Percentiles rank a stretch among this genome's conserved stretches.
These are phyloP conservation scores for Avena atlantica DNA, from an alignment of 176 grass and related monocot genomes.

Conservation along the genomic window DNA sequence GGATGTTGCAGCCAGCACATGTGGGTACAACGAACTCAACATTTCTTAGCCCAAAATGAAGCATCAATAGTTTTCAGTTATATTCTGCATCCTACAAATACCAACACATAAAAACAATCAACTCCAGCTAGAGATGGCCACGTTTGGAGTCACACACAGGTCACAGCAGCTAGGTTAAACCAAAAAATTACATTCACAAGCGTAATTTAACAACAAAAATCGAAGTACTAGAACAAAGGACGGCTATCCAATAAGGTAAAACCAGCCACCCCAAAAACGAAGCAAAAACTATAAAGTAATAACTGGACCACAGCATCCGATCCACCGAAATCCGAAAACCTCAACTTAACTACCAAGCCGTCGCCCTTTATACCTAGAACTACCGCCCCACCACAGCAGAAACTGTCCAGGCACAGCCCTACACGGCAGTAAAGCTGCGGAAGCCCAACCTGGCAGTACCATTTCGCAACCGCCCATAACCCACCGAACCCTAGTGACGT, in stretches of 20 bases:
- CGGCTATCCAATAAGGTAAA: background rate
- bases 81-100: background rate
- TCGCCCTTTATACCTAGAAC: background rate
- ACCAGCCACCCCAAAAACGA: background rate
- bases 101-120: background rate
- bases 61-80: background rate
- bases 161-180: slow-evolving; percentile 6
- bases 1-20: background rate
- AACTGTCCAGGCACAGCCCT: background rate
- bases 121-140: background rate
- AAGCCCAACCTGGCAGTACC: slow-evolving; percentile 17
- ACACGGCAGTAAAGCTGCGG: background rate
- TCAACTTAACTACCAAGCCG: background rate
- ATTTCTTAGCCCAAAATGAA: background rate
- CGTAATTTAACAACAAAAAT: background rate
- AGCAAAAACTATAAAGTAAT: background rate
- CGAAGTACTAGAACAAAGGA: background rate
- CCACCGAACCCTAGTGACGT: background rate
- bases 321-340: slow-evolving; percentile 21
- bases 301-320: slow-evolving; percentile 29
- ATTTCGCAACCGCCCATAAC: slow-evolving; percentile 7
- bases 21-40: background rate
- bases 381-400: background rate
- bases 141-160: background rate
- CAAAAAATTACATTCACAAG: background rate